Conservation (phyloP, 108 stramenopile genomes). For the Nitzschia palea region DNA sequence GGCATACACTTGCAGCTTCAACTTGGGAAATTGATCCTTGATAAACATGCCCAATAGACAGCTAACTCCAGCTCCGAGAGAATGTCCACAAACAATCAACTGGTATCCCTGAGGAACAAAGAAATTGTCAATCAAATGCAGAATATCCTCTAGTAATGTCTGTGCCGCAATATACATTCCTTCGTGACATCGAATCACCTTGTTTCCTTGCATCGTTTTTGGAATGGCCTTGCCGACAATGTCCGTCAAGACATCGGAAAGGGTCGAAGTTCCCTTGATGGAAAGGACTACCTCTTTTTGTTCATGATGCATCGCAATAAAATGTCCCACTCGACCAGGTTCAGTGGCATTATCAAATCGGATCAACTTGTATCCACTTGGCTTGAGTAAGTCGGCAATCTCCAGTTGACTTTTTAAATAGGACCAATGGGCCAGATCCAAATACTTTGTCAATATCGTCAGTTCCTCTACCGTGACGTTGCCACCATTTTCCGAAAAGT, state of each 20-base stretch:
- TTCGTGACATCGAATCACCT: conserved; percentile 16
- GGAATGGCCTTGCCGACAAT: conserved; percentile 22
- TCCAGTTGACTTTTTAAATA: conserved; percentile 28
- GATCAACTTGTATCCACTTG: conserved; percentile 5
- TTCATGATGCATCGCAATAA: conserved; percentile 25
- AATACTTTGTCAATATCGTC: conserved; percentile 26
- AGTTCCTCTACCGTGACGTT: conserved; percentile 27
- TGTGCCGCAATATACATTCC: conserved; percentile 25
- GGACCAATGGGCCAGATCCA: conserved; percentile 46
- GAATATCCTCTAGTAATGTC: conserved; percentile 25
- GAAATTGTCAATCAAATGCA: conserved; percentile 39
- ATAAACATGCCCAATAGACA: conserved; percentile 36
- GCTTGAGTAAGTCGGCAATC: not conserved
- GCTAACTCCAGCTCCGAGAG: conserved; percentile 43
- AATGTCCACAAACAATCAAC: conserved; percentile 44
- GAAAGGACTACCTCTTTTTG: conserved; percentile 37
- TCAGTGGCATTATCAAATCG: conserved; percentile 30
- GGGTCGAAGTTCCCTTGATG: conserved; percentile 38
- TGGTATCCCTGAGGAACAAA: conserved; percentile 38
- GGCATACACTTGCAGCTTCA: conserved; percentile 44
- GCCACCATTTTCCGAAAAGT: conserved; percentile 2
- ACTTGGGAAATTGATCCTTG: conserved; percentile 7
- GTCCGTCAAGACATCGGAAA: conserved; percentile 42
- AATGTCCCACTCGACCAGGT: conserved; percentile 41
- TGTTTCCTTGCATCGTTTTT: conserved; percentile 2